A percentile compares a stretch with the other conserved stretches of the same genome.
Conservation (phyloP, 352 stramenopile genomes). For the Pythium plurisporium region DNA sequence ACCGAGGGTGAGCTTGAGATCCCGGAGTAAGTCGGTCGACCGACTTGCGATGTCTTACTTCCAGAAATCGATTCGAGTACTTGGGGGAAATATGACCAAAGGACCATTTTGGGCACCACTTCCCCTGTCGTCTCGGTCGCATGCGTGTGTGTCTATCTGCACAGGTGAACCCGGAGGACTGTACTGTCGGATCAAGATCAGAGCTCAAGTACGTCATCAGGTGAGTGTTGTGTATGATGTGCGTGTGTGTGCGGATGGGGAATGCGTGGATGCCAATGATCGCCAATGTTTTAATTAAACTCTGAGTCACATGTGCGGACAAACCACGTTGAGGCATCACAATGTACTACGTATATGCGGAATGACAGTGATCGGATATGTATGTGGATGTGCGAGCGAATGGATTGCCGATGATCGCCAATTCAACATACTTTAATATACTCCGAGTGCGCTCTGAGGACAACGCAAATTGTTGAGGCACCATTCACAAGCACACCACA, state of each 20-base stretch:
- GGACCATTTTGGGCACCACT: background rate
- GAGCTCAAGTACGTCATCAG: too few relatives aligned
- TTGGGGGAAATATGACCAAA: conserved; percentile 10
- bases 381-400: background rate
- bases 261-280: conserved; percentile 12
- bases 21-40: conserved; percentile 87
- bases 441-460: conserved; percentile 67
- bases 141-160: background rate
- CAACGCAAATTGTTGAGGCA: conserved; percentile 50
- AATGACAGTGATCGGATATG: too few relatives aligned
- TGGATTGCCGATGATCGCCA: conserved; percentile 44
- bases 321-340: conserved; percentile 14
- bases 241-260: background rate
- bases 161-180: too few relatives aligned
- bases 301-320: conserved; percentile 19
- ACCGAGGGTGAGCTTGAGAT: conserved; percentile 97
- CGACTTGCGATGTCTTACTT: background rate
- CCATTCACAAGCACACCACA: conserved; percentile 7
- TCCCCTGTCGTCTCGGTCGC: background rate
- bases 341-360: background rate
- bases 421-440: conserved; percentile 83
- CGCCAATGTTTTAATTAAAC: conserved; percentile 26
- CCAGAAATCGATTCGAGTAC: background rate
- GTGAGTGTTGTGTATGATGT: conserved; percentile 8
- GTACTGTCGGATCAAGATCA: too few relatives aligned